Evolutionary conservation across 176 grass and related monocot species (phyloP).

Genomic region (Aegilops sharonensis): DNA sequence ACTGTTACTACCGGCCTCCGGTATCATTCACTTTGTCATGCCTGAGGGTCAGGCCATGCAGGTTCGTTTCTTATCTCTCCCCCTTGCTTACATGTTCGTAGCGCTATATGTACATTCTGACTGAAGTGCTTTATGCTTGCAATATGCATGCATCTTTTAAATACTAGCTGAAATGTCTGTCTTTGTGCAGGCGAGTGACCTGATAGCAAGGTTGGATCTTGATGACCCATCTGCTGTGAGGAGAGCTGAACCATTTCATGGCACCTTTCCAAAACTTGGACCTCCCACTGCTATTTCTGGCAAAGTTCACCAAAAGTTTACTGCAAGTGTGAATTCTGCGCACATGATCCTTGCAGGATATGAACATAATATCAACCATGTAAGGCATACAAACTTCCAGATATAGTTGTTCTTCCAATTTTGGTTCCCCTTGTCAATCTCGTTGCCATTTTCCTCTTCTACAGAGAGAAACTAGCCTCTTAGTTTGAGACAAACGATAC

Average conservation of each 20-base stretch:
- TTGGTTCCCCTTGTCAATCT: slow-evolving; percentile 6
- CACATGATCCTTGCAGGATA: slow-evolving; percentile 33
- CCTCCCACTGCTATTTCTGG: slow-evolving; percentile 84
- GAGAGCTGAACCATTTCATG: slow-evolving; percentile 91
- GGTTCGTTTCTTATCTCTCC: slow-evolving; percentile 24
- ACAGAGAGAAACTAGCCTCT: not conserved
- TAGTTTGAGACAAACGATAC: too few species aligned
- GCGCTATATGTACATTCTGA: slow-evolving; percentile 3
- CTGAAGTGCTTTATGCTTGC: slow-evolving; percentile 1
- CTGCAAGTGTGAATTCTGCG: slow-evolving; percentile 71
- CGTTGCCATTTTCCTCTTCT: not conserved
- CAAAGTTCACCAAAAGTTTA: slow-evolving; percentile 94
- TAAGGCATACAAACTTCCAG: slow-evolving; percentile 26
- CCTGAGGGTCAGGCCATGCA: slow-evolving; percentile 98
- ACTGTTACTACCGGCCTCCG: slow-evolving; percentile 84
- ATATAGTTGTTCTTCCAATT: slow-evolving; percentile 14
- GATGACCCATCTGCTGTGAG: slow-evolving; percentile 92
- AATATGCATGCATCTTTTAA: slow-evolving; percentile 6
- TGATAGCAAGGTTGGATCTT: slow-evolving; percentile 92
- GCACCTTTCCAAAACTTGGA: slow-evolving; percentile 89
- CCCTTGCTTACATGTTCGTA: too few species aligned
- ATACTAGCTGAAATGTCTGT: slow-evolving; percentile 7
- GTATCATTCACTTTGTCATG: slow-evolving; percentile 84
- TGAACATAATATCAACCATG: slow-evolving; percentile 73
- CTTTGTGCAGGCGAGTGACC: slow-evolving; percentile 62